A percentile compares a stretch with the other conserved stretches of the same genome.
These are phyloP conservation scores for Lepraria neglecta DNA, from an alignment of 495 filamentous ascomycete species.

Conservation along the genomic window DNA sequence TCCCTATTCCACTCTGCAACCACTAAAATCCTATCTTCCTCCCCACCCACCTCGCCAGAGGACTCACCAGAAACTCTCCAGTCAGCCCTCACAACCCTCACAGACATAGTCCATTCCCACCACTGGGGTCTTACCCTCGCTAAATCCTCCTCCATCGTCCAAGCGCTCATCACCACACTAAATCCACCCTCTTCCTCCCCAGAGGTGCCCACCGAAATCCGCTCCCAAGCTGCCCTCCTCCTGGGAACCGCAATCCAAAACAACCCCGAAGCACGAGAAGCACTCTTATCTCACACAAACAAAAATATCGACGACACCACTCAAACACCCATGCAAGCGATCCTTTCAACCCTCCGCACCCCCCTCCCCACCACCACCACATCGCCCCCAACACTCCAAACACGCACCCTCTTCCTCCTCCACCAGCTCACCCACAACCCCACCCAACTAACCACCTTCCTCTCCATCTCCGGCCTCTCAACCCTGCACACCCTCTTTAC, in stretches of 20 bases:
- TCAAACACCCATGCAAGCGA: constrained; percentile 26
- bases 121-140: constrained; percentile 62
- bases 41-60: background rate
- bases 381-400: background rate
- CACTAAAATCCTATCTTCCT: background rate
- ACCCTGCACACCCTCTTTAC: constrained; percentile 34
- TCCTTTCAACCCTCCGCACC: constrained; percentile 1
- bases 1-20: constrained; percentile 1
- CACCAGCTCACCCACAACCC: constrained; percentile 34
- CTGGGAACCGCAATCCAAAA: constrained; percentile 53
- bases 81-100: constrained; percentile 42
- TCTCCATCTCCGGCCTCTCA: constrained; percentile 41
- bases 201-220: constrained; percentile 26
- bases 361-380: background rate
- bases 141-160: constrained; percentile 42
- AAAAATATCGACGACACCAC: background rate
- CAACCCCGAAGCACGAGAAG: constrained; percentile 50
- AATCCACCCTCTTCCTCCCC: constrained; percentile 14
- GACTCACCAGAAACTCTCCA: background rate
- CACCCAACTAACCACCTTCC: constrained; percentile 37
- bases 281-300: constrained; percentile 28
- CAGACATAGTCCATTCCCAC: constrained; percentile 57
- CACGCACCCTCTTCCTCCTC: constrained; percentile 22
- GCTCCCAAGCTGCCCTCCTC: constrained; percentile 45
- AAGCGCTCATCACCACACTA: constrained; percentile 38